These are phyloP conservation scores for Penicillium lagena DNA, from an alignment of 495 filamentous ascomycete genomes.

Conservation along the genomic window DNA sequence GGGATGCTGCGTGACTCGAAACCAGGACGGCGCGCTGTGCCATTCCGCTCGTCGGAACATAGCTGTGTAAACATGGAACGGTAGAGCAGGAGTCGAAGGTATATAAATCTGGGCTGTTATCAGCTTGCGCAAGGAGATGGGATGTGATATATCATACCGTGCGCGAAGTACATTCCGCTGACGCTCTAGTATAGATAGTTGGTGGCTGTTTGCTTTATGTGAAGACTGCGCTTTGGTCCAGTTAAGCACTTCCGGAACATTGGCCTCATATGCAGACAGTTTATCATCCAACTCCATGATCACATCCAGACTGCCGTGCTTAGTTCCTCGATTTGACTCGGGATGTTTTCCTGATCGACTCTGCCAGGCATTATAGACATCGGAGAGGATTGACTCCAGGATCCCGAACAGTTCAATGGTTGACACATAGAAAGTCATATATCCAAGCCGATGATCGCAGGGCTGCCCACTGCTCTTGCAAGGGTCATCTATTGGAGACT, in stretches of 20 bases:
- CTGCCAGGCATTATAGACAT: conserved; percentile 36
- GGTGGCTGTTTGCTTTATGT: background rate
- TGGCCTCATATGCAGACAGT: conserved; percentile 28
- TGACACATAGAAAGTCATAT: conserved; percentile 33
- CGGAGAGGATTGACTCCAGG: conserved; percentile 34
- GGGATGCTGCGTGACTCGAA: background rate
- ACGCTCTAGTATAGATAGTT: conserved; percentile 18
- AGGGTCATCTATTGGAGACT: conserved; percentile 10
- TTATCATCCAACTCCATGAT: conserved; percentile 35
- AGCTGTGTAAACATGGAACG: conserved; percentile 41
- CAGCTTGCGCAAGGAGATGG: background rate
- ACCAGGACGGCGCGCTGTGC: conserved; percentile 4
- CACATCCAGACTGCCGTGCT: conserved; percentile 26
- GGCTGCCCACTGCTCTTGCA: conserved; percentile 14
- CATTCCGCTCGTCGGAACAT: conserved; percentile 25
- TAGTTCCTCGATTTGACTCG: conserved; percentile 2
- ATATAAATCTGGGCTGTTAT: conserved; percentile 27
- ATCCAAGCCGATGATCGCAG: conserved; percentile 16
- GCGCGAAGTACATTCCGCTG: conserved; percentile 37
- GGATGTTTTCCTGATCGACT: conserved; percentile 13
- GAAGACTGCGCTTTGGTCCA: conserved; percentile 20
- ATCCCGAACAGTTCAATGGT: conserved; percentile 36
- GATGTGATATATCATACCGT: conserved; percentile 16
- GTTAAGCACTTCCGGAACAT: conserved; percentile 26
- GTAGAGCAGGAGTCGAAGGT: conserved; percentile 39